Conservation (phyloP, 2,329 filamentous ascomycete species). For the Pestalotiopsis sp. region DNA sequence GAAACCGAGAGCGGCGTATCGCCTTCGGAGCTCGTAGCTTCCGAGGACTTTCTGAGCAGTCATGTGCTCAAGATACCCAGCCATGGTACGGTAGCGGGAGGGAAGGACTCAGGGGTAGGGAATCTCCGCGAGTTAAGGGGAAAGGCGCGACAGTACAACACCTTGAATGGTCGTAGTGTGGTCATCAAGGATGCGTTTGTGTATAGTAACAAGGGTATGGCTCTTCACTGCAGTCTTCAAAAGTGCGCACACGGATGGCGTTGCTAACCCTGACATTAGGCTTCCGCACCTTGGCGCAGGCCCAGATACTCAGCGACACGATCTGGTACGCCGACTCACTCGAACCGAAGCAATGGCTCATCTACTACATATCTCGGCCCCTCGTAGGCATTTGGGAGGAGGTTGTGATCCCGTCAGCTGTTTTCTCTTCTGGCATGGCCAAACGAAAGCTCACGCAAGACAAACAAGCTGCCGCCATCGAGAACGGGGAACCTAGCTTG, state of each 20-base stretch:
- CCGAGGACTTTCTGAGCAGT: conserved; percentile 94
- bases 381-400: conserved; percentile 83
- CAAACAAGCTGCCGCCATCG: conserved; percentile 36
- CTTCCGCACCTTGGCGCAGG: conserved; percentile 89
- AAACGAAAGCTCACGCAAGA: conserved; percentile 39
- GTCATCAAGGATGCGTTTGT: conserved; percentile 92
- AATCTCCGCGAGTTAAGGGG: conserved; percentile 83
- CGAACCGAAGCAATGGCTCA: conserved; percentile 89
- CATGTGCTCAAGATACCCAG: conserved; percentile 87
- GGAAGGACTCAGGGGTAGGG: conserved; percentile 54
- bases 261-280: conserved; percentile 52
- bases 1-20: conserved; percentile 81
- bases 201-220: conserved; percentile 91
- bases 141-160: conserved; percentile 93
- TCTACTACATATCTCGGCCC: conserved; percentile 93
- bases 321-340: conserved; percentile 89
- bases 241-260: not conserved
- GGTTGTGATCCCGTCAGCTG: conserved; percentile 68
- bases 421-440: conserved; percentile 49
- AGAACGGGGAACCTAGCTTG: conserved; percentile 46
- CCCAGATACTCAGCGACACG: conserved; percentile 79
- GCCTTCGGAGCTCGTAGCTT: conserved; percentile 79
- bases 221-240: not conserved
- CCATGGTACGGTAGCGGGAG: conserved; percentile 49
- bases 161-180: conserved; percentile 88